Evolutionary conservation across 2,329 filamentous ascomycete species (phyloP), one percentile per base, ranked within the genome.

Genomic region (Trichophaea hybrida): DNA sequence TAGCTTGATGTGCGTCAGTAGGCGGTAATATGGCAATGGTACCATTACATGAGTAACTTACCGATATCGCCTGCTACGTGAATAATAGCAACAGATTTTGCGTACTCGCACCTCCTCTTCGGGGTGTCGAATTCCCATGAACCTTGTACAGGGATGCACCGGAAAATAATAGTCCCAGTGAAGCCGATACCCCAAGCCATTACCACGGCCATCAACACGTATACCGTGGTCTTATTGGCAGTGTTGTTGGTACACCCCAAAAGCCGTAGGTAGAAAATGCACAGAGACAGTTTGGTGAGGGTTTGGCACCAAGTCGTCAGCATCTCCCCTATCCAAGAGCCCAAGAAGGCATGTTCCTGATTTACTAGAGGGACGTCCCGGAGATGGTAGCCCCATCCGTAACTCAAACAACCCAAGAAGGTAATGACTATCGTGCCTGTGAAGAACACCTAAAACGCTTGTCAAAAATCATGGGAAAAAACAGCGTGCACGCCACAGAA

Each of bases 261-360:
- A 4, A 67, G 55, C 31, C 66, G 66, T 31, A 66, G 52, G 33
- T 67, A 67, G 37, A 65, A 65, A 8, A 58, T 49, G 8, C 65
- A 66, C 13, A 67, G 37, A 1, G 65, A 66, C 46, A 67, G 61
- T 10, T 66, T 65, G 10, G 62, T 64, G 15, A 60, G 59, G 24
- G 57, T 57, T 35, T 66, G 54, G 38, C 57, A 64, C 60, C 57
- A 62, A 5, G 63, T 64, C 24, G 62, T 57, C 34, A 63, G 61
- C 32, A 64, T 32, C 43, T 64, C 62, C 4, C 60, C 57, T 8
- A 62, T 56, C 62, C 62, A 64, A 15, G 60, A 58, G 17, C 62
- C 49, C 8, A 62, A 58, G 5, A 62, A 35, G 12, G 15, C 31
- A 35, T 56, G 12, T 44, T 37, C 24, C n/a, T 35, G 15, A 24